Base-by-base conservation (phyloP, 192 early-diverging fungal genomes). In the Umbelopsis isabellina region DNA sequence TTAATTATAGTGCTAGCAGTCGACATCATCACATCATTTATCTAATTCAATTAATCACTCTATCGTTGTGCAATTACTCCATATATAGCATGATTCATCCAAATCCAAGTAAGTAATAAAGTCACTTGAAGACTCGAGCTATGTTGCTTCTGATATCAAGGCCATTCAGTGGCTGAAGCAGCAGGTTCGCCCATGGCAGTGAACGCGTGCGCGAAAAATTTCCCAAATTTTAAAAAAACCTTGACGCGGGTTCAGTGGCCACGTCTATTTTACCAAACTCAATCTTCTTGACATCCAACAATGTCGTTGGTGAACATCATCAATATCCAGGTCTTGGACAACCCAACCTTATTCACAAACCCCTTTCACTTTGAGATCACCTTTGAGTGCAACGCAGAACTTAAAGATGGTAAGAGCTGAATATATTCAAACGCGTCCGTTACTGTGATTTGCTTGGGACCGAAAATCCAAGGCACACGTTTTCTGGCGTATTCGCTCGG, bases 321-420 rank as follows among this genome's bases (percentile, higher is more conserved):
- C 16, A 86, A 94, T 76, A 88, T 96, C 74, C 79, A 93, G 84
- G 89, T 98, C 72, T 78, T 91, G 48, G 88, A 96, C 76, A 96
- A 97, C 68, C 92, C 95, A 53, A 84, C 92, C 67, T 76, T 82
- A 49, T 98, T 97, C 75, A 80, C 87, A 68, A 88, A 85, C 53
- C 88, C 89, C 13, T 97, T 96, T 80, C 83, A 90, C 72, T 93
- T 99, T 74, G 95, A 98, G 81, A 97, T 99, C 51, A 99, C 95
- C 9, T 97, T 99, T 79, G 97, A 99, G 75, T 96, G 96, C 80
- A 87, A 95, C 49, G 85, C 91, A 13, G 87, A 88, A 67, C 84
- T 99, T 4, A 73, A 91, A 69, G 92, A 95, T 76, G 96, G 95
- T 96, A 79, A 71, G 64, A 15, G n/a, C 45, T 45, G 7, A 68